A percentile compares a stretch with the other conserved stretches of the same genome.
These are phyloP conservation scores for Zizania palustris DNA, from an alignment of 202 grass and related monocot genomes.

Conservation along the genomic window DNA sequence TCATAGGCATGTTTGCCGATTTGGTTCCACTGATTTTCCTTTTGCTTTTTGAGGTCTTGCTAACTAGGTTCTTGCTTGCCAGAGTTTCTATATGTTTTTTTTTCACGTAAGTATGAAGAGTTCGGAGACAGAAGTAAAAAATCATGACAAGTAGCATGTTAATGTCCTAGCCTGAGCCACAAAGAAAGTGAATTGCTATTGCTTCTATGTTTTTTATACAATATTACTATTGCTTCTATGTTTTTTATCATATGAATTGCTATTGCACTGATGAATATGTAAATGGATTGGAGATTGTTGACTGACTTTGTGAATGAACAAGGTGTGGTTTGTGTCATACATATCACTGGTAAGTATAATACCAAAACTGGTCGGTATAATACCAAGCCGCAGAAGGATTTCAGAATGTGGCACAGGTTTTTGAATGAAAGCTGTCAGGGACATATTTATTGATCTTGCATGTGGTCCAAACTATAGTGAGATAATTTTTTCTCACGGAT, in stretches of 20 bases:
- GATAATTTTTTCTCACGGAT: constrained; percentile 1
- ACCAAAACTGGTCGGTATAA: neutral
- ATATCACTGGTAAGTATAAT: neutral
- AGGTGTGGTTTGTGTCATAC: neutral
- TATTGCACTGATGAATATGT: neutral
- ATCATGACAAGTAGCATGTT: neutral
- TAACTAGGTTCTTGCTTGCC: neutral
- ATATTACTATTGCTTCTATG: neutral
- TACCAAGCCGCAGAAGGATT: neutral
- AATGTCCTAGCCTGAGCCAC: neutral
- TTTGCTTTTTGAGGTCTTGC: neutral
- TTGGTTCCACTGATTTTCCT: neutral
- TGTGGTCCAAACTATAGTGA: neutral
- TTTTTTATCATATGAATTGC: neutral
- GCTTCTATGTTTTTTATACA: neutral
- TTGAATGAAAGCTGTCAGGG: neutral
- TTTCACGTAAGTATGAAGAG: neutral
- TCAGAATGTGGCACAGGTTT: neutral
- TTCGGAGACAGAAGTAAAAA: neutral
- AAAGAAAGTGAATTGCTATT: neutral
- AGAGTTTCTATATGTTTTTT: neutral
- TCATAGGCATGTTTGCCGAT: neutral
- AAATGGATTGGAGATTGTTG: neutral
- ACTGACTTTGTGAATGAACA: neutral
- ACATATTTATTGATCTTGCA: neutral